phyloP scores from a whole-genome alignment of 805 yeast genomes.

The Lachancea kluyveri region DNA sequence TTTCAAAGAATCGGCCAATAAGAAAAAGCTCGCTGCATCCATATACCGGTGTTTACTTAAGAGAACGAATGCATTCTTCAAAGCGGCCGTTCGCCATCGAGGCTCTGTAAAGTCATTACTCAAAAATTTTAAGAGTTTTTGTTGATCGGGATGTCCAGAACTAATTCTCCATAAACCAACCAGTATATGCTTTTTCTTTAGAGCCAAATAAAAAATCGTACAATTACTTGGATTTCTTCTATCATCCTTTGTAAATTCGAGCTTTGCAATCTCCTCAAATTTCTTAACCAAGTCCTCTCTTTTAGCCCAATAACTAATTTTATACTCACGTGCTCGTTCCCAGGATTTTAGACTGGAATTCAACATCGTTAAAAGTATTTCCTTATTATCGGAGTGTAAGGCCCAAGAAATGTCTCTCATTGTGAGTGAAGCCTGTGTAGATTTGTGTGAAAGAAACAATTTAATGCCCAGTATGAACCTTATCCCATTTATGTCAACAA shows the following conservation, averaged over 20 bases:
- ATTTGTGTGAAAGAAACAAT: constrained; percentile 50
- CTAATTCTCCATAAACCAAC: constrained; percentile 80
- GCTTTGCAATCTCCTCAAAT: constrained; percentile 66
- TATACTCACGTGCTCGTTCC: constrained; percentile 52
- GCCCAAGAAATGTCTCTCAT: constrained; percentile 90
- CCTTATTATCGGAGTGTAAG: constrained; percentile 72
- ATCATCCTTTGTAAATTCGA: constrained; percentile 53
- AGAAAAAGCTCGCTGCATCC: constrained; percentile 86
- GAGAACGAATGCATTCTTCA: constrained; percentile 86
- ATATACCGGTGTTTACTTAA: constrained; percentile 79
- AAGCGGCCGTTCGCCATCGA: constrained; percentile 84
- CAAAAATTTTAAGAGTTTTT: constrained; percentile 73
- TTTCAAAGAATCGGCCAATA: constrained; percentile 65
- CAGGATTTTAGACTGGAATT: constrained; percentile 45
- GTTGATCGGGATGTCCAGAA: constrained; percentile 70
- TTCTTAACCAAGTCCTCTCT: constrained; percentile 39
- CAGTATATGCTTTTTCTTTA: constrained; percentile 69
- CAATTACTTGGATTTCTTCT: constrained; percentile 68
- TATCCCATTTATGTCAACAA: constrained; percentile 49
- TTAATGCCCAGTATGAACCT: constrained; percentile 67
- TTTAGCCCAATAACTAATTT: constrained; percentile 67
- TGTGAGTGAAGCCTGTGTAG: constrained; percentile 46
- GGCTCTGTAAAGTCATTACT: constrained; percentile 66
- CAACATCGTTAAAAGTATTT: constrained; percentile 46
- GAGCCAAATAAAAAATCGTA: constrained; percentile 70